Percentiles rank a stretch among this genome's conserved stretches.
Conservation (phyloP, 306 rosid genomes). For the Rosa persica region DNA sequence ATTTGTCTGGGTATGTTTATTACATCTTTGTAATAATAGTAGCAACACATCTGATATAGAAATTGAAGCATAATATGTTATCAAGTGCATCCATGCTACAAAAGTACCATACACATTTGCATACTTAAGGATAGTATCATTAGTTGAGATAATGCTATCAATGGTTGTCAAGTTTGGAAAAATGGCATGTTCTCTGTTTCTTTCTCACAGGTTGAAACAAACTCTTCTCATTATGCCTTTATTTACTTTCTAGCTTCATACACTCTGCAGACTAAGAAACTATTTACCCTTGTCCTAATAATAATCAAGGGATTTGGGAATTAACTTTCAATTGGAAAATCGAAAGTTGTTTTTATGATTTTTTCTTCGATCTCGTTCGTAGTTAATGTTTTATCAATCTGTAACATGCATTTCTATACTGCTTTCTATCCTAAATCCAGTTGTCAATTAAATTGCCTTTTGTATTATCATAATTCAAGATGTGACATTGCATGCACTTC, state of each 20-base stretch:
- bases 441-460: neutral
- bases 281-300: neutral
- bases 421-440: neutral
- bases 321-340: neutral
- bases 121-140: neutral
- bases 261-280: neutral
- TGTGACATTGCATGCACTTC: neutral
- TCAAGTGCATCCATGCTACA: too few relatives aligned
- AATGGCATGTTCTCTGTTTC: neutral
- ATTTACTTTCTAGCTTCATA: too few relatives aligned
- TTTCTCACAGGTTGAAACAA: too few relatives aligned
- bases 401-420: neutral
- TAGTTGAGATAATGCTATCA: neutral
- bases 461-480: neutral
- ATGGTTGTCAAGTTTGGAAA: neutral
- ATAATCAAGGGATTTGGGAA: neutral
- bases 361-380: neutral
- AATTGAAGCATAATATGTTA: neutral
- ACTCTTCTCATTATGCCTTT: too few relatives aligned
- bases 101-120: neutral
- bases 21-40: constrained; percentile 15
- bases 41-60: neutral
- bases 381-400: neutral
- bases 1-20: constrained; percentile 85
- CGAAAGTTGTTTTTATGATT: neutral